Evolutionary conservation across 2,329 filamentous ascomycete genomes (phyloP), one percentile per base, ranked within the genome.

Genomic region (Aspergillus texensis): DNA sequence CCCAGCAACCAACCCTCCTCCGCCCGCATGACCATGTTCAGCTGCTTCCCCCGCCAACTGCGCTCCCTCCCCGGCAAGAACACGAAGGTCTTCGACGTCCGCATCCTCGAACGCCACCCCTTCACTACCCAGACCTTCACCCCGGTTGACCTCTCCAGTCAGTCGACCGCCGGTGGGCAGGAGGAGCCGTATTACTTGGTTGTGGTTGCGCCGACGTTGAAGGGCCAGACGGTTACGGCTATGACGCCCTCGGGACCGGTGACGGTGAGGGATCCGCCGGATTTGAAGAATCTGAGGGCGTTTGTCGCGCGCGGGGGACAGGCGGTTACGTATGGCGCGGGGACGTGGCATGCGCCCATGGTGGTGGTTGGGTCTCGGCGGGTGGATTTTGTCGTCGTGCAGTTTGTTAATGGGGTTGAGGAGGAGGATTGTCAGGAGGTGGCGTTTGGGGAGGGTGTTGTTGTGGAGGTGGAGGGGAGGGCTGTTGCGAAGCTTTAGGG

Each of bases 291-390:
- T 10, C 71, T 96, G 45, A 85, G 83, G 68, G 94, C 93, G 0
- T 99, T 97, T 75, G 80, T 96, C 60, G 94, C 92, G 1, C 86
- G 84, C 57, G 89, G 88, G 3, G 84, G 85, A 28, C 93, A 97
- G 80, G 94, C 93, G 12, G 92, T 99, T 16, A 97, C 93, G 3
- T 99, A 98, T 77, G 93, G 87, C 1, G 89, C 91, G 1, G 95
- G 93, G 6, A 97, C 93, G 60, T 99, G 90, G 94, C 95, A 99
- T 82, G 93, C 94, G 65, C 95, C 95, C 0, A 98, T 99, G 94
- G 91, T 93, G 16, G 93, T 92, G 19, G 78, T 98, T 56, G 94
- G 94, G 0, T 77, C 80, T 52, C 79, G 82, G 60, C 84, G 88
- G 24, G 82, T 97, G 55, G 92, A 95, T 74, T 98, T 97, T 77